Percentiles rank a stretch among this genome's conserved stretches.
Conservation (phyloP, 257 asterid genomes). For the Solanum tarapatanum region DNA sequence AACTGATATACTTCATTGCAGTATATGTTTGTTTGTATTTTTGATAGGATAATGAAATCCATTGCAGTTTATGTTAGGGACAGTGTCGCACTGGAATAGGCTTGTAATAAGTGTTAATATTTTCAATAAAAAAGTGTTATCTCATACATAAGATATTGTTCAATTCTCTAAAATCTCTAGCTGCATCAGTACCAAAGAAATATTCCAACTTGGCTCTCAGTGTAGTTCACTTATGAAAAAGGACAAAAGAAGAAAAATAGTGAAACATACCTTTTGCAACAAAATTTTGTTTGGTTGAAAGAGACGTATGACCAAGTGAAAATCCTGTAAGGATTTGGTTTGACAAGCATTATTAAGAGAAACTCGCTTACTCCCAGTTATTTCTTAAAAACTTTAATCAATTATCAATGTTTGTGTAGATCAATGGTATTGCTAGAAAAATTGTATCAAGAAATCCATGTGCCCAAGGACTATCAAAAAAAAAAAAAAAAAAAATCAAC, state of each 20-base stretch:
- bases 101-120: background rate
- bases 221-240: background rate
- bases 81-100: background rate
- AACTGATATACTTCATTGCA: background rate
- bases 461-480: background rate
- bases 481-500: background rate
- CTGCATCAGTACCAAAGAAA: background rate
- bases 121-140: background rate
- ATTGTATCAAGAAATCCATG: background rate
- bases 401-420: background rate
- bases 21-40: background rate
- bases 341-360: background rate
- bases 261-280: constrained; percentile 72
- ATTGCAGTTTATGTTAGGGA: background rate
- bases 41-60: background rate
- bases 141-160: background rate
- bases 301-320: constrained; percentile 74
- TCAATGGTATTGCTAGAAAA: background rate
- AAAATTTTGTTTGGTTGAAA: constrained; percentile 76
- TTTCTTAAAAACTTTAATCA: background rate
- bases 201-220: constrained; percentile 8
- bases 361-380: constrained; percentile 6
- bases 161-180: background rate
- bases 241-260: constrained; percentile 6
- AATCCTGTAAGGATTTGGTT: constrained; percentile 52